Conservation (phyloP, 2,329 filamentous ascomycete species). For the Nothophoma quercina region DNA sequence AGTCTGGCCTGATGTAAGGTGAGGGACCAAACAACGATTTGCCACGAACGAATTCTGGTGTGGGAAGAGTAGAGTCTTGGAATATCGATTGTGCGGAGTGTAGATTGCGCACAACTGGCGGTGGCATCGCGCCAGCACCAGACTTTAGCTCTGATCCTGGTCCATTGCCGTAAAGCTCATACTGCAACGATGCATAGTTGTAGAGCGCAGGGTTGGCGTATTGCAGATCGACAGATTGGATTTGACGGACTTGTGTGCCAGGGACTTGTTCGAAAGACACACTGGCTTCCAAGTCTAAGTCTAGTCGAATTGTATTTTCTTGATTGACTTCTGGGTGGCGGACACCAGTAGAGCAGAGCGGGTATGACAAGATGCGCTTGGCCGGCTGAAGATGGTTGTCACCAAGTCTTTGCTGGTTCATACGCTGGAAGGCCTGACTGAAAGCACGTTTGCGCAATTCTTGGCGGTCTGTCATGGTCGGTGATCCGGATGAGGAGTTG, state of each 20-base stretch:
- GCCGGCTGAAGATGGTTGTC: background rate
- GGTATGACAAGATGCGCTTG: conserved; percentile 4
- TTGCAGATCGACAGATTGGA: background rate
- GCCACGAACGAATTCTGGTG: conserved; percentile 5
- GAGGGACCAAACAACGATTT: conserved; percentile 6
- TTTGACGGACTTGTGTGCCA: conserved; percentile 6
- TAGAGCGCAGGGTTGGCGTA: background rate
- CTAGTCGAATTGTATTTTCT: conserved; percentile 8
- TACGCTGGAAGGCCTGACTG: conserved; percentile 24
- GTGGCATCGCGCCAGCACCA: background rate
- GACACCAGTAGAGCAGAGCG: background rate
- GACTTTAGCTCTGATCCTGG: background rate
- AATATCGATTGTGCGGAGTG: background rate
- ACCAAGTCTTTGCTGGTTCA: background rate
- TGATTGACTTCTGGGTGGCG: conserved; percentile 3
- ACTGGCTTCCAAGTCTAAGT: background rate
- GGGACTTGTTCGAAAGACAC: background rate
- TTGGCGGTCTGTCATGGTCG: conserved; percentile 9
- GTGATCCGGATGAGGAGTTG: background rate
- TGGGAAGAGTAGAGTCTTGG: background rate
- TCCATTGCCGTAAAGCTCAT: background rate
- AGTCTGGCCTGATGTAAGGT: background rate
- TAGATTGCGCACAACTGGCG: background rate
- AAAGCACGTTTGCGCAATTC: conserved; percentile 26
- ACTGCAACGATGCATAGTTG: background rate